Evolutionary conservation across 768 basidiomycete genomes (phyloP).

Genomic region (Scleroderma bovista): DNA sequence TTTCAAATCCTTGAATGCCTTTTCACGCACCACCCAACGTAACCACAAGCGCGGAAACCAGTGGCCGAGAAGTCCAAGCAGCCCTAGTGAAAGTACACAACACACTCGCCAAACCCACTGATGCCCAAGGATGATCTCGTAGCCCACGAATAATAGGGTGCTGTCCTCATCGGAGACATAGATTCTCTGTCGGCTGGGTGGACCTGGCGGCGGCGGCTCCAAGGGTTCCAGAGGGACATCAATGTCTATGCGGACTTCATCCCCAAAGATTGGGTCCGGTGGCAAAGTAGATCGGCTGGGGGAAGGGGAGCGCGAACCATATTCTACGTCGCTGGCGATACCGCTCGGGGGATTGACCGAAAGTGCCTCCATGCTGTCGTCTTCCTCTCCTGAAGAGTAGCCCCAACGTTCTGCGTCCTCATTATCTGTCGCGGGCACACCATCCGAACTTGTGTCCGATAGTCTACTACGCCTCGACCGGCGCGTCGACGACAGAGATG

Average conservation of each 20-base stretch:
- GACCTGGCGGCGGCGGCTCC: slow-evolving; percentile 72
- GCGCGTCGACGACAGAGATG: slow-evolving; percentile 45
- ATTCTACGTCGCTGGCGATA: slow-evolving; percentile 56
- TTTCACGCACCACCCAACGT: slow-evolving; percentile 77
- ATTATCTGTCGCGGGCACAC: slow-evolving; percentile 49
- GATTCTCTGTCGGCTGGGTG: slow-evolving; percentile 81
- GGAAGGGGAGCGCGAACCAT: slow-evolving; percentile 67
- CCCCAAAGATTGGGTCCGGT: slow-evolving; percentile 77
- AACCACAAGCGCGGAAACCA: slow-evolving; percentile 96
- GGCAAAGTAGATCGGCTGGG: slow-evolving; percentile 45
- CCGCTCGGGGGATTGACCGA: slow-evolving; percentile 16
- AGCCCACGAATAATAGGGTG: slow-evolving; percentile 83
- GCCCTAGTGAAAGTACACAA: slow-evolving; percentile 65
- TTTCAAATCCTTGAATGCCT: slow-evolving; percentile 66
- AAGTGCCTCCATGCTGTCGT: slow-evolving; percentile 38
- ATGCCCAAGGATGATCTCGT: slow-evolving; percentile 61
- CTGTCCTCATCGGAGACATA: slow-evolving; percentile 87
- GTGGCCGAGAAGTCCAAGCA: slow-evolving; percentile 75
- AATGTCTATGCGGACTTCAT: slow-evolving; percentile 80
- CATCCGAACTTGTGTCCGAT: slow-evolving; percentile 55
- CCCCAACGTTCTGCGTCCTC: slow-evolving; percentile 82
- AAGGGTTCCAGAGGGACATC: slow-evolving; percentile 55
- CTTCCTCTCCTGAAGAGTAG: slow-evolving; percentile 82
- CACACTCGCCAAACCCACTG: slow-evolving; percentile 64
- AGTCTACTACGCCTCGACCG: slow-evolving; percentile 44